Evolutionary conservation across 176 grass and related monocot species (phyloP).

Genomic region (Avena atlantica): DNA sequence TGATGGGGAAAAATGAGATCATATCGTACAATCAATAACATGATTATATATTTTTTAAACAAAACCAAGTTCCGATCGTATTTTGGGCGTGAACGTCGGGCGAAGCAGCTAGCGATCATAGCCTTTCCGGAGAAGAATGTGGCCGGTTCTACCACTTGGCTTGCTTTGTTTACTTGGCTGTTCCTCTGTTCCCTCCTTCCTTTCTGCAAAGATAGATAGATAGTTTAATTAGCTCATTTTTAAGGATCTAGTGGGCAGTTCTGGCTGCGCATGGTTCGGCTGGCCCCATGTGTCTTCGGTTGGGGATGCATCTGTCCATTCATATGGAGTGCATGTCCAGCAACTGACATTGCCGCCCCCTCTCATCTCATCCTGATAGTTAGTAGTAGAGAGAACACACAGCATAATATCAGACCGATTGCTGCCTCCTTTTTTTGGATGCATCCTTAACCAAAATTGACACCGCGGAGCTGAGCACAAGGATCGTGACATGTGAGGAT

Average conservation of each 20-base stretch:
- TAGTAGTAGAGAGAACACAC: background rate
- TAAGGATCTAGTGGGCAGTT: conserved; percentile 51
- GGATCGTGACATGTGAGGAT: conserved; percentile 24
- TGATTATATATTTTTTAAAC: too few species aligned
- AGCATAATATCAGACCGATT: conserved; percentile 10
- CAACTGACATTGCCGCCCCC: background rate
- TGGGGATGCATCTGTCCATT: conserved; percentile 34
- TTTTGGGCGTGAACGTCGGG: background rate
- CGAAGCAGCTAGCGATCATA: conserved; percentile 14
- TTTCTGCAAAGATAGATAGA: background rate
- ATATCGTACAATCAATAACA: background rate
- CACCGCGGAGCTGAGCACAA: background rate
- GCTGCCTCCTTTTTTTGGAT: conserved; percentile 30
- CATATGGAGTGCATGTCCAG: background rate
- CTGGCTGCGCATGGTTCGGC: background rate
- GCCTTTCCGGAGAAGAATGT: conserved; percentile 51
- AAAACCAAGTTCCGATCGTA: background rate
- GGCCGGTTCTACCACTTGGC: conserved; percentile 19
- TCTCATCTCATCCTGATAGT: background rate
- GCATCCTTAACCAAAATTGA: conserved; percentile 3
- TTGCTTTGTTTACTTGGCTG: background rate
- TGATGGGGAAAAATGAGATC: too few species aligned
- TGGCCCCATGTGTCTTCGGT: conserved; percentile 54
- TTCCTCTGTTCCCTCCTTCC: background rate
- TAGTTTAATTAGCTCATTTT: background rate